phyloP scores from a whole-genome alignment of 306 rosid species.

The Biancaea sappan region DNA sequence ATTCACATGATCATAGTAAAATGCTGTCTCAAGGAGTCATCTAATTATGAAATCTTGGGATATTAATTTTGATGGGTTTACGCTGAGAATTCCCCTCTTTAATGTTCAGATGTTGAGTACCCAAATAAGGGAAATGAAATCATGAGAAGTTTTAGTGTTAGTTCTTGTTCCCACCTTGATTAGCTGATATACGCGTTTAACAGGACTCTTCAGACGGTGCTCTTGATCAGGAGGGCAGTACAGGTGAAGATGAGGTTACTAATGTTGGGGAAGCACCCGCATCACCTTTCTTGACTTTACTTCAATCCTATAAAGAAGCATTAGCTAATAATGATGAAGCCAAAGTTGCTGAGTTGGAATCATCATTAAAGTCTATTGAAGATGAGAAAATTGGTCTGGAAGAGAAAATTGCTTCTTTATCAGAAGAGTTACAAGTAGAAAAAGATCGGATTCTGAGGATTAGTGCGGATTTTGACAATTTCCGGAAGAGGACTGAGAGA shows the following conservation, averaged over 20 bases:
- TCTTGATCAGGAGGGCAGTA: constrained; percentile 44
- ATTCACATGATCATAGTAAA: neutral
- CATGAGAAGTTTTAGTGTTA: constrained; percentile 14
- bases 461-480: constrained; percentile 96
- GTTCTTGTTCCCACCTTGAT: constrained; percentile 22
- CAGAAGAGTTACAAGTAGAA: constrained; percentile 63
- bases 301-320: constrained; percentile 80
- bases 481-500: constrained; percentile 91
- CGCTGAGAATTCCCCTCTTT: neutral
- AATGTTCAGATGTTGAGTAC: constrained; percentile 12
- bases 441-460: constrained; percentile 82
- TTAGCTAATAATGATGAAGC: constrained; percentile 65
- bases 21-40: neutral
- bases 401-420: constrained; percentile 54
- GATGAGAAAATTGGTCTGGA: constrained; percentile 66
- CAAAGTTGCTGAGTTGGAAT: constrained; percentile 68
- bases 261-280: constrained; percentile 52
- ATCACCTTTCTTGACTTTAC: constrained; percentile 53
- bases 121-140: constrained; percentile 8
- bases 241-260: constrained; percentile 46
- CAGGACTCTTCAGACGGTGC: constrained; percentile 77
- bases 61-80: neutral
- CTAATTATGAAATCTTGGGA: neutral
- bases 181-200: constrained; percentile 44
- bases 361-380: constrained; percentile 67